Evolutionary conservation across 1,139 yeast genomes (phyloP), one percentile per base, ranked within the genome.

Genomic region (Geotrichum europaeum): DNA sequence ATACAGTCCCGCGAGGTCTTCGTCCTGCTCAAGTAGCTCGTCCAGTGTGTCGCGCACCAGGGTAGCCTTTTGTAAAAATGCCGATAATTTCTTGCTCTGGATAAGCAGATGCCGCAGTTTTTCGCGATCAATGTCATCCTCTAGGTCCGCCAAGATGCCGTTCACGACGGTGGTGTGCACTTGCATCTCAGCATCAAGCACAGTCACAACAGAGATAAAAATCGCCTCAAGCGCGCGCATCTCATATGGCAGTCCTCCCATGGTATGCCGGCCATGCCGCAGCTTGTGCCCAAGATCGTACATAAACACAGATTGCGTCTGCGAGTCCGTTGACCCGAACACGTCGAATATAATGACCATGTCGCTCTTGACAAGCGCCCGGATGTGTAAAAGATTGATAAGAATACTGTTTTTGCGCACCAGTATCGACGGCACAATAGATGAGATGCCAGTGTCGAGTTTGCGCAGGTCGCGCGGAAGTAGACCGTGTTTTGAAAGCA

Each of bases 181-280:
- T 67, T 85, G 87, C 77, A 94, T 81, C 67, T 95, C 99, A 0
- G 95, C 85, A 63, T 90, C 95, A 52, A 95, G 75, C 62, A 89
- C 87, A 12, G 94, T 84, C 74, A 91, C 83, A 1, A 92, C 96
- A 64, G 89, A 87, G 54, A 92, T 85, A 65, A 95, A 81, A 15
- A 95, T 89, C 0, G 95, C 84, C 71, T 95, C 99, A 55, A 95
- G 74, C 0, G 97, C 99, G 55, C 95, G 79, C 73, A 92, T 87
- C 71, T 95, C 99, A 73, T 89, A 95, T 1, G 79, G 75, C 51
- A 73, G 68, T 4, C 76, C 73, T 13, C 77, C 77, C 76, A 74
- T 72, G 58, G 68, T 70, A 49, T 64, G 60, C 22, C 71, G 65
- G 22, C 76, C 74, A 72, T 70, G 70, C 73, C 85, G 84, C 61